Evolutionary conservation across 257 asterid species (phyloP).

Genomic region (Solanum chilense): DNA sequence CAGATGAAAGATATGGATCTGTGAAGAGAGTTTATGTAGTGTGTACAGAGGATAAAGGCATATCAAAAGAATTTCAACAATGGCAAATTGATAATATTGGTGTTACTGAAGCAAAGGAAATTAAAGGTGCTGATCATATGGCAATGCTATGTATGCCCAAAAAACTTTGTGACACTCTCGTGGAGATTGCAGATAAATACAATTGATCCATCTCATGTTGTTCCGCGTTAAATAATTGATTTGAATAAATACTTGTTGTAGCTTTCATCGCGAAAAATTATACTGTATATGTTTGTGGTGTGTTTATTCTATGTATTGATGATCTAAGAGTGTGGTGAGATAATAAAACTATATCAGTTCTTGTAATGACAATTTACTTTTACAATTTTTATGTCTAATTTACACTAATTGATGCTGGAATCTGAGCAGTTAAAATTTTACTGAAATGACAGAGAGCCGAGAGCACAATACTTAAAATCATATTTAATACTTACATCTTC

Average conservation of each 20-base stretch:
- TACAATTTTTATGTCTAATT: neutral
- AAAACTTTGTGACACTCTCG: conserved; percentile 15
- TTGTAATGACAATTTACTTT: neutral
- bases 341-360: neutral
- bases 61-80: conserved; percentile 23
- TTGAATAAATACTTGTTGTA: neutral
- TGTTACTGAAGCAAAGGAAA: conserved; percentile 22
- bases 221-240: too few relatives aligned
- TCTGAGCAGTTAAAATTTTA: neutral
- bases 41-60: conserved; percentile 21
- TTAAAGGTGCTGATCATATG: conserved; percentile 43
- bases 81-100: conserved; percentile 31
- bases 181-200: conserved; percentile 17
- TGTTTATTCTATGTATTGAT: neutral
- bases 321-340: neutral
- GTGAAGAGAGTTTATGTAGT: conserved; percentile 28
- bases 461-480: neutral
- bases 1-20: conserved; percentile 31
- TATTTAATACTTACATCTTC: too few relatives aligned
- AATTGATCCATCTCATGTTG: neutral
- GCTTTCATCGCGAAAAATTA: neutral
- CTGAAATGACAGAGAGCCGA: neutral
- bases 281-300: neutral
- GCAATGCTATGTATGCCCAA: conserved; percentile 28
- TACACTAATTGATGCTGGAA: neutral